Percentiles rank a stretch among this genome's conserved stretches.
phyloP scores from a whole-genome alignment of 2,329 filamentous ascomycete species.

The Incumbomyces lentus region DNA sequence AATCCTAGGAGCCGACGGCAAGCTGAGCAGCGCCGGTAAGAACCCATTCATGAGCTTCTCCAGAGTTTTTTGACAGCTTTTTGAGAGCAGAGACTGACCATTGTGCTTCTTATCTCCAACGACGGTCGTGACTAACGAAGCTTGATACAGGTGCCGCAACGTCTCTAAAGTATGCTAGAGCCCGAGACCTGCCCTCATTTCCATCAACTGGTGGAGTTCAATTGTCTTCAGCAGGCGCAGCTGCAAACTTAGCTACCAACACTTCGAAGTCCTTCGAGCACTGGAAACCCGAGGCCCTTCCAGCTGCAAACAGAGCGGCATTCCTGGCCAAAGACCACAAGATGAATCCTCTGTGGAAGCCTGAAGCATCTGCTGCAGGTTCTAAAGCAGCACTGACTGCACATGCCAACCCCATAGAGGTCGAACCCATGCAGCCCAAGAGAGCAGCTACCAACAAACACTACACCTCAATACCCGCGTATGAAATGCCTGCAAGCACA shows the following conservation, averaged over 20 bases:
- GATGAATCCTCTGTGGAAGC: conserved; percentile 52
- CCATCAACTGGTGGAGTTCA: conserved; percentile 51
- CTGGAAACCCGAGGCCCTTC: conserved; percentile 56
- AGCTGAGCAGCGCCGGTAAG: conserved; percentile 48
- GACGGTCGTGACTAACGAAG: no score
- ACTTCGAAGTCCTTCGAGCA: conserved; percentile 55
- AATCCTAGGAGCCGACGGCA: conserved; percentile 42
- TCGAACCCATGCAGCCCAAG: conserved; percentile 35
- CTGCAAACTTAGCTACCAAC: conserved; percentile 63
- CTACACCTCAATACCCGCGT: conserved; percentile 35
- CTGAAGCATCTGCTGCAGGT: conserved; percentile 53
- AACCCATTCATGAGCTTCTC: conserved; percentile 11
- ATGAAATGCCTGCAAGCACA: conserved; percentile 40
- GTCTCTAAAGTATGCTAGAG: conserved; percentile 60
- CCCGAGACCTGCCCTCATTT: conserved; percentile 63
- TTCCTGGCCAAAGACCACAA: conserved; percentile 51
- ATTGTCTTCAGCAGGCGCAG: conserved; percentile 58
- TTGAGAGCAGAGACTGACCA: no score
- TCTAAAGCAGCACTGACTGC: conserved; percentile 67
- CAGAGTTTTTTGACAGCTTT: not conserved
- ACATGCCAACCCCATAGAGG: conserved; percentile 41
- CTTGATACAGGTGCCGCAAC: conserved; percentile 44
- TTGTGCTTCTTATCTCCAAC: no score
- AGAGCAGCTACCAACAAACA: conserved; percentile 36
- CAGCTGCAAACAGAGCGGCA: conserved; percentile 51